A percentile compares a stretch with the other conserved stretches of the same genome.
Conservation (phyloP, 441 rosid species). For the Bruguiera hainesii region DNA sequence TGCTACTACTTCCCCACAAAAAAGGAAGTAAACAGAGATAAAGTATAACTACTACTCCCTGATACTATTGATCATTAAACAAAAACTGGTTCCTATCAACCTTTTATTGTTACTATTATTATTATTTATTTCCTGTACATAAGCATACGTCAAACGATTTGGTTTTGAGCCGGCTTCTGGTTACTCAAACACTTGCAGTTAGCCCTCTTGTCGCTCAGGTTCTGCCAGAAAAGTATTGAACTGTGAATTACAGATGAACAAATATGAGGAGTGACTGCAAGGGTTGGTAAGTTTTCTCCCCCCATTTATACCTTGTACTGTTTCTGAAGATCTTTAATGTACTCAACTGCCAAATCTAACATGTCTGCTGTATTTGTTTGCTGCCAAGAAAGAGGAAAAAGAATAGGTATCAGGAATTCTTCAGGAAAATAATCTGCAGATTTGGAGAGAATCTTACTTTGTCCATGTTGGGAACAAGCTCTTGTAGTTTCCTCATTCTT, state of each 20-base stretch:
- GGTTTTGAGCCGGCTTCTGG: slow-evolving; percentile 31
- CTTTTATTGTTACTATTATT: neutral
- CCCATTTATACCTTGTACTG: slow-evolving; percentile 37
- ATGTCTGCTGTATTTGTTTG: slow-evolving; percentile 51
- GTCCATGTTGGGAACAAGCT: slow-evolving; percentile 38
- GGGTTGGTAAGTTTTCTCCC: neutral
- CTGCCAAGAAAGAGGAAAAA: slow-evolving; percentile 23
- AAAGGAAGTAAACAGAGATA: neutral
- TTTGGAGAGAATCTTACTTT: slow-evolving; percentile 21
- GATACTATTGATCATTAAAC: slow-evolving; percentile 7
- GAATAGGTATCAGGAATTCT: neutral
- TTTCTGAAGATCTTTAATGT: slow-evolving; percentile 47
- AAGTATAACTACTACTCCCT: neutral
- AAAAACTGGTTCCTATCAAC: slow-evolving; percentile 17
- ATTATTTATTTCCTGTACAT: slow-evolving; percentile 17
- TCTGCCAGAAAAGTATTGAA: slow-evolving; percentile 29
- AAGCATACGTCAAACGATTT: slow-evolving; percentile 26
- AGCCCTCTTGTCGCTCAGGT: slow-evolving; percentile 41
- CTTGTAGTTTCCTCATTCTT: slow-evolving; percentile 36
- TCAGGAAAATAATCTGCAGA: neutral
- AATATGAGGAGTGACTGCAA: neutral
- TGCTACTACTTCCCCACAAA: neutral
- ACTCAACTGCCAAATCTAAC: slow-evolving; percentile 45
- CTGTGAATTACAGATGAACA: neutral
- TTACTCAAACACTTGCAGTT: slow-evolving; percentile 52